Conservation (phyloP, 176 grass and related monocot genomes). For the Aegilops sharonensis region DNA sequence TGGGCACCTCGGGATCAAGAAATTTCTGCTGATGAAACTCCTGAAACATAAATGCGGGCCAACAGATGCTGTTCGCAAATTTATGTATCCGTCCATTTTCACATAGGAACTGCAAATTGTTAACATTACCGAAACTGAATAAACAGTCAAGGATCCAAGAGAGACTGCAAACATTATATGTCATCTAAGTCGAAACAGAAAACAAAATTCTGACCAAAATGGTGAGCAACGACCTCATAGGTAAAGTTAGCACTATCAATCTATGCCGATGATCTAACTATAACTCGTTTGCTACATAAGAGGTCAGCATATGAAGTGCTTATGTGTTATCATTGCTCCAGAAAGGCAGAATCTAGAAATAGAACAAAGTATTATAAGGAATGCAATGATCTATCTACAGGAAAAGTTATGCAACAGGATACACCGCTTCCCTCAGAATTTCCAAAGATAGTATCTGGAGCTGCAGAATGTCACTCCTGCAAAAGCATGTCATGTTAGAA, state of each 20-base stretch:
- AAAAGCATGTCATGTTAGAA: conserved; percentile 45
- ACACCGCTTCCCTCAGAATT: conserved; percentile 93
- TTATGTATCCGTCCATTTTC: conserved; percentile 97
- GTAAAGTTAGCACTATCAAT: background rate
- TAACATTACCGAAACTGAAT: conserved; percentile 89
- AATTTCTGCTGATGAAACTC: conserved; percentile 59
- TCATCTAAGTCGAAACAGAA: conserved; percentile 3
- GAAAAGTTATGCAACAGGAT: conserved; percentile 53
- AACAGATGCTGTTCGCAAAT: conserved; percentile 96
- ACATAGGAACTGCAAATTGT: conserved; percentile 94
- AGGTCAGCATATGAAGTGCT: conserved; percentile 6
- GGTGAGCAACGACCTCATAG: conserved; percentile 2
- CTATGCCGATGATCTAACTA: background rate
- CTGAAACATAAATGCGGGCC: conserved; percentile 91
- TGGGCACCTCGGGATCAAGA: conserved; percentile 24
- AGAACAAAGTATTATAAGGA: background rate
- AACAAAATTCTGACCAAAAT: conserved; percentile 12
- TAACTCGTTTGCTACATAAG: conserved; percentile 11
- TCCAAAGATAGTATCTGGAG: conserved; percentile 94
- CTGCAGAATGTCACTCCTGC: conserved; percentile 82
- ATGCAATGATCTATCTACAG: conserved; percentile 4
- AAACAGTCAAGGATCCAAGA: conserved; percentile 64
- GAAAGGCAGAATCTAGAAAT: conserved; percentile 21
- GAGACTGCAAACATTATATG: conserved; percentile 2
- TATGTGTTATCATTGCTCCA: conserved; percentile 3